Conservation (phyloP, 495 filamentous ascomycete genomes). For the Ramalina intermedia region DNA sequence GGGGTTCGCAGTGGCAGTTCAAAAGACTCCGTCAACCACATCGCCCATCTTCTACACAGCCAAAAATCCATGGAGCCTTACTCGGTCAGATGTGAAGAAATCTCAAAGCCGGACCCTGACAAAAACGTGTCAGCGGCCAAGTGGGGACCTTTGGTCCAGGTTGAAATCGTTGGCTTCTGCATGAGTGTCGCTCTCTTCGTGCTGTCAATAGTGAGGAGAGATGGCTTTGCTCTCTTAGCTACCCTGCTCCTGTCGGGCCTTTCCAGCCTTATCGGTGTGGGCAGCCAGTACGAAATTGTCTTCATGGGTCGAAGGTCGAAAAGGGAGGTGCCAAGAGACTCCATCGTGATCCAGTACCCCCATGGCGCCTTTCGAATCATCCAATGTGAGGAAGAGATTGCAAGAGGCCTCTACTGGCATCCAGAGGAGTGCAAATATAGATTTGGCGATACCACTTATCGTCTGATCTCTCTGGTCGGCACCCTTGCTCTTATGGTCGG, state of each 20-base stretch:
- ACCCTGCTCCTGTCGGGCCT: slow-evolving; percentile 28
- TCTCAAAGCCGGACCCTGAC: slow-evolving; percentile 14
- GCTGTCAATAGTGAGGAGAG: slow-evolving; percentile 20
- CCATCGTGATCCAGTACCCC: slow-evolving; percentile 46
- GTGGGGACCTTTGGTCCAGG: slow-evolving; percentile 21
- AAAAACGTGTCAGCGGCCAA: slow-evolving; percentile 14
- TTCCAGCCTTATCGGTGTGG: slow-evolving; percentile 27
- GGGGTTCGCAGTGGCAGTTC: slow-evolving; percentile 11
- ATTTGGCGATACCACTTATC: slow-evolving; percentile 21
- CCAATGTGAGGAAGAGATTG: slow-evolving; percentile 46
- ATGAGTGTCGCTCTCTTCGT: slow-evolving; percentile 22
- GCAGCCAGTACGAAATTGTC: slow-evolving; percentile 26
- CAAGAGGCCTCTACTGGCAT: slow-evolving; percentile 48
- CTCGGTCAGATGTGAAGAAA: slow-evolving; percentile 27
- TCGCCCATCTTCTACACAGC: slow-evolving; percentile 15
- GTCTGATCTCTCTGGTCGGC: slow-evolving; percentile 27
- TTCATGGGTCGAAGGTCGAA: slow-evolving; percentile 26
- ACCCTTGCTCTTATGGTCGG: slow-evolving; percentile 34
- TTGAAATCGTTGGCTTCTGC: slow-evolving; percentile 22
- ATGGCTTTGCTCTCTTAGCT: slow-evolving; percentile 30
- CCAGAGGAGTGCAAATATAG: slow-evolving; percentile 31
- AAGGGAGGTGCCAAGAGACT: slow-evolving; percentile 38
- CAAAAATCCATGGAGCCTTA: slow-evolving; percentile 14
- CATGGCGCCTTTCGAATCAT: slow-evolving; percentile 47
- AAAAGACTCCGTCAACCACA: slow-evolving; percentile 9